These are phyloP conservation scores for Candida easanensis DNA, from an alignment of 805 yeast species.

Conservation along the genomic window DNA sequence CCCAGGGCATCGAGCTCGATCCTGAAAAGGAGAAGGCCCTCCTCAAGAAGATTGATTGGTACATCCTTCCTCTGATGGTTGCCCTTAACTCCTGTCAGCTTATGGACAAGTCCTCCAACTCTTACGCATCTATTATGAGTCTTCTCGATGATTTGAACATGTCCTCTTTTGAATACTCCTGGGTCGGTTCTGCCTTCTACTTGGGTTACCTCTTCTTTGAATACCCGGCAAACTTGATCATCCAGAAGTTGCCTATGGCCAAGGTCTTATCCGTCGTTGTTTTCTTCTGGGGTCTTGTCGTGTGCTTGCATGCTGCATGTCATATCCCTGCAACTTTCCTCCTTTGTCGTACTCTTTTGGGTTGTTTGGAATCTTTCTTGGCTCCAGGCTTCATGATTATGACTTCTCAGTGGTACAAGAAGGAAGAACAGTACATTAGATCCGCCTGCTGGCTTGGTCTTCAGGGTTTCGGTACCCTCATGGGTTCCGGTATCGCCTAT, in stretches of 20 bases:
- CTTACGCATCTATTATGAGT: constrained; percentile 51
- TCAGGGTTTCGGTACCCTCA: constrained; percentile 44
- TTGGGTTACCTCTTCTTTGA: constrained; percentile 63
- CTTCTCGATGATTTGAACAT: constrained; percentile 43
- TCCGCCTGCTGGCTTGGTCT: constrained; percentile 42
- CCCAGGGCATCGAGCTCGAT: constrained; percentile 3
- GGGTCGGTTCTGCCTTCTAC: constrained; percentile 60
- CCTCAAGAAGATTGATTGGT: constrained; percentile 37
- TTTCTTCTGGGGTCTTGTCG: constrained; percentile 56
- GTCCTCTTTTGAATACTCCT: constrained; percentile 42
- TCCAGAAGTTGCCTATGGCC: constrained; percentile 58
- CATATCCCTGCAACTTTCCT: constrained; percentile 36
- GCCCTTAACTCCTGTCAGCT: constrained; percentile 35
- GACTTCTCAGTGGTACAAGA: constrained; percentile 57
- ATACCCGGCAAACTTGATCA: constrained; percentile 41
- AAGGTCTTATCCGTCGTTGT: constrained; percentile 47
- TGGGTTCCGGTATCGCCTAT: constrained; percentile 55
- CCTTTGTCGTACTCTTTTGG: constrained; percentile 47
- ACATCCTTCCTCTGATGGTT: constrained; percentile 36
- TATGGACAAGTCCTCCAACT: constrained; percentile 40
- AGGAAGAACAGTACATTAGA: constrained; percentile 41
- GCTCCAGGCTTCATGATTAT: constrained; percentile 55
- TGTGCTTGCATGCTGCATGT: constrained; percentile 50
- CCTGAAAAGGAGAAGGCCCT: constrained; percentile 16
- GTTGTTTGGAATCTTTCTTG: constrained; percentile 49